Evolutionary conservation across 345 rosid genomes (phyloP), one percentile per base, ranked within the genome.

Genomic region (Linum usitatissimum): DNA sequence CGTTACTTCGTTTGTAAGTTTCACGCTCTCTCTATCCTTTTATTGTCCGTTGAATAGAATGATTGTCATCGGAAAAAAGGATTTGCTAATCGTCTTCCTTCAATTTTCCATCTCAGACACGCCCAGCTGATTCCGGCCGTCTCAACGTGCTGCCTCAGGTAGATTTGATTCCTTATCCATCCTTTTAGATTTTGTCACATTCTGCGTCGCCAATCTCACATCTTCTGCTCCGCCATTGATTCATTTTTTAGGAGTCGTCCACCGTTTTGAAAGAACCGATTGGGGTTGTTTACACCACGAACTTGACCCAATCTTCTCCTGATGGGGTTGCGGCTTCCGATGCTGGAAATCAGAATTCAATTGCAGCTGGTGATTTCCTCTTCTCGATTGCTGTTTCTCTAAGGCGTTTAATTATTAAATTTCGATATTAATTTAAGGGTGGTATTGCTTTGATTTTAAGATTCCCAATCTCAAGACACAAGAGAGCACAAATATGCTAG

Each of bases 111-210:
- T 13, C 66, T 68, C 85, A 93, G 94, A 79, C 80, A 65, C 70
- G 77, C 49, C 70, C 75, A 57, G 83, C 85, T 31, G 86, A 86
- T 20, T 54, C 62, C 30, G 68, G 75, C 42, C 96, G 71, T 68
- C 76, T 89, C 30, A 84, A 89, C 80, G 75, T 86, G 66, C 78
- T 92, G 65, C 90, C 85, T 0, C 88, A 83, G 90, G 98, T 88
- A 61, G 1, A 0, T n/a, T 48, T 53, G 30, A 57, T 54, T 6
- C 30, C 0, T 45, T 17, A 13, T 28, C 9, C 31, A 0, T 23
- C 21, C 3, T 6, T 45, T 40, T 34, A 40, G 62, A 39, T 34
- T 30, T 64, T 56, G 14, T 18, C n/a, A 34, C 38, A 34, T 45
- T 61, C 13, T 49, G 13, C 45, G 31, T 23, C 67, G 48, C 66